A percentile compares a stretch with the other conserved stretches of the same genome.
Conservation (phyloP, 768 basidiomycete genomes). For the Mycena vitilis region DNA sequence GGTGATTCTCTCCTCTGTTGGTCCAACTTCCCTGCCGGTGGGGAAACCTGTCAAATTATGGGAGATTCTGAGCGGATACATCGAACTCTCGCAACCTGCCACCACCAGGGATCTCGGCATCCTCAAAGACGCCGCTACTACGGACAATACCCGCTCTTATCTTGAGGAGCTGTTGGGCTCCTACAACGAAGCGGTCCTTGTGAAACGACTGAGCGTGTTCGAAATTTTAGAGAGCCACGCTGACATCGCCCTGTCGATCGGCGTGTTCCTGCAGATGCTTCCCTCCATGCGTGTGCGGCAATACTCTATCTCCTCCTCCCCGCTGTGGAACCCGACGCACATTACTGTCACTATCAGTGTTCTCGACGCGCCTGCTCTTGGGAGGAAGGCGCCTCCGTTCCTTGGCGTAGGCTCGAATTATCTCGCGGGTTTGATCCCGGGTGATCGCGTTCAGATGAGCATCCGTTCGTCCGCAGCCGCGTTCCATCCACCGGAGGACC, state of each 20-base stretch:
- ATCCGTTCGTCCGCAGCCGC: slow-evolving; percentile 51
- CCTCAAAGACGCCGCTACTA: slow-evolving; percentile 42
- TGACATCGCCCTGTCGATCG: slow-evolving; percentile 50
- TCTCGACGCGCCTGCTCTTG: slow-evolving; percentile 51
- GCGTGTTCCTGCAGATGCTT: slow-evolving; percentile 53
- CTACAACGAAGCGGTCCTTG: slow-evolving; percentile 49
- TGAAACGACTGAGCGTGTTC: slow-evolving; percentile 53
- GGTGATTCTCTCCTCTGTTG: slow-evolving; percentile 51
- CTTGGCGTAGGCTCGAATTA: slow-evolving; percentile 61
- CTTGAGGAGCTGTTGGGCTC: slow-evolving; percentile 45
- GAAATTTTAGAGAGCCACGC: slow-evolving; percentile 54
- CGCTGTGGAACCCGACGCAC: slow-evolving; percentile 54
- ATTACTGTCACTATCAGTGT: slow-evolving; percentile 60
- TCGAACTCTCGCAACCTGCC: slow-evolving; percentile 61
- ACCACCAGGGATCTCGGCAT: slow-evolving; percentile 54
- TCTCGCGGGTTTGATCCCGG: slow-evolving; percentile 53
- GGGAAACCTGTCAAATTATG: slow-evolving; percentile 50
- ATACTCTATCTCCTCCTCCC: slow-evolving; percentile 64
- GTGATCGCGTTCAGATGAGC: slow-evolving; percentile 56
- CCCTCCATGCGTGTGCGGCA: slow-evolving; percentile 62
- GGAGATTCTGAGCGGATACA: slow-evolving; percentile 55
- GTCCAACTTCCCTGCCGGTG: slow-evolving; percentile 54
- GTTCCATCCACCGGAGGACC: slow-evolving; percentile 58
- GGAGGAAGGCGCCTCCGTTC: slow-evolving; percentile 45
- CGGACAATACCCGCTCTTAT: slow-evolving; percentile 40